Percentiles rank a stretch among this genome's conserved stretches.
phyloP scores from a whole-genome alignment of 2,329 filamentous ascomycete species.

The Didymosphaeria variabile region DNA sequence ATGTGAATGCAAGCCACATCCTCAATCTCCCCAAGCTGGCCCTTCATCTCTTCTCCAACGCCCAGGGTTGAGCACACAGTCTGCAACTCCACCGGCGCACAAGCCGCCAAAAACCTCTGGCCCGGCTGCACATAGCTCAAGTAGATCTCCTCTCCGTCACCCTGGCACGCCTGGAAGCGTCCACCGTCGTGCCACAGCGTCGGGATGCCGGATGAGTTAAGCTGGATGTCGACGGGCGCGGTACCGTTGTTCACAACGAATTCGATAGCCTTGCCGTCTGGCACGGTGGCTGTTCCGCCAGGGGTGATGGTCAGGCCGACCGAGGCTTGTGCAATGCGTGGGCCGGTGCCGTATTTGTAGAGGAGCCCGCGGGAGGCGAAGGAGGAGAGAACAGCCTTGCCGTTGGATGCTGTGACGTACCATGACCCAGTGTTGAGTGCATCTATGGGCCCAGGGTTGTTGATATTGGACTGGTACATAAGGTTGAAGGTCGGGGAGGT shows the following conservation, averaged over 20 bases:
- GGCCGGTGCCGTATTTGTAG: constrained; percentile 9
- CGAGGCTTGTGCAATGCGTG: constrained; percentile 5
- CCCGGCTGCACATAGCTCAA: constrained; percentile 13
- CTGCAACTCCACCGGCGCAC: constrained; percentile 7
- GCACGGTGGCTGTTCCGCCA: constrained; percentile 19
- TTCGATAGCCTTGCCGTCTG: constrained; percentile 12
- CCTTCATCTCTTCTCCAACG: not conserved
- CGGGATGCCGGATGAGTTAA: not conserved
- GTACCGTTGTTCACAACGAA: constrained; percentile 11
- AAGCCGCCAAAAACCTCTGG: constrained; percentile 14
- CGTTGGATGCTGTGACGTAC: constrained; percentile 1
- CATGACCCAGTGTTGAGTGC: constrained; percentile 11
- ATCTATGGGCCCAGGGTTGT: constrained; percentile 5
- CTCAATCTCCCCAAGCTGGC: constrained; percentile 7
- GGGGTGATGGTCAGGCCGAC: constrained; percentile 17
- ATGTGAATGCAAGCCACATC: not conserved
- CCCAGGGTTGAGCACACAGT: not conserved
- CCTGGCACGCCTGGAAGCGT: constrained; percentile 11
- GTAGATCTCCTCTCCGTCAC: not conserved
- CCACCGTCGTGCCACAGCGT: constrained; percentile 13
- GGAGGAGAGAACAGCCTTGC: not conserved
- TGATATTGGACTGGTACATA: not conserved
- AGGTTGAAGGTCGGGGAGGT: constrained; percentile 13
- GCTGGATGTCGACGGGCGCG: constrained; percentile 2
- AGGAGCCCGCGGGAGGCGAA: not conserved